Evolutionary conservation across 176 grass and related monocot species (phyloP), one percentile per base, ranked within the genome.

Genomic region (Microstegium vimineum): DNA sequence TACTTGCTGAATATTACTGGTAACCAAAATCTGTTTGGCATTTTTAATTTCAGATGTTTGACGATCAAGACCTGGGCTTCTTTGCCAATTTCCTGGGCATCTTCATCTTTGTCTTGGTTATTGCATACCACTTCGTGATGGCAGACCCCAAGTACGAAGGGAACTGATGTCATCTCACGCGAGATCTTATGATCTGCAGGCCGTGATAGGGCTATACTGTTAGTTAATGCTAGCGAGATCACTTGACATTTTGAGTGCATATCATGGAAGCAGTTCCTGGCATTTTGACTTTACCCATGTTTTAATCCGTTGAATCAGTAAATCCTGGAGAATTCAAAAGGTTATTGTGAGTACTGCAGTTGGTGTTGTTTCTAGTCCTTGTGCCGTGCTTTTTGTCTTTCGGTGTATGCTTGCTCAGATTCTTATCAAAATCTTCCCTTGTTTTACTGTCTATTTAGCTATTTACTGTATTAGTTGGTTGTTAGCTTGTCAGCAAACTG

Each of bases 11-110:
- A 64, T 63, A 45, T 46, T 57, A 32, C 3, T 28, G 40, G 25
- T 36, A 40, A 83, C 37, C 12, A n/a, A 52, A 34, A 25, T 82
- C 18, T 83, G n/a, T 15, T 78, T 82, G 6, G 6, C 25, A 1
- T 32, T 59, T 22, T 76, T 84, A 43, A 16, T 67, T 87, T 62
- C 87, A 95, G 93, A 99, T 95, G 96, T 93, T 99, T 87, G 91
- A 92, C 41, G 93, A 99, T 77, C 93, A 95, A 76, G 89, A 93
- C 86, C 62, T 95, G 89, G 96, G 93, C 23, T 94, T 95, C 89
- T 91, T 99, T 80, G 77, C 93, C 84, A 99, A 99, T 80, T 93
- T 93, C 23, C 85, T 99, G 45, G 92, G 96, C 71, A 88, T 99
- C 59, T 99, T 95, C 82, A 95, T 95, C 65, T 95, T 99, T 45